Evolutionary conservation across 208 protist species (phyloP).

Genomic region (Sergeia podlipaevii): DNA sequence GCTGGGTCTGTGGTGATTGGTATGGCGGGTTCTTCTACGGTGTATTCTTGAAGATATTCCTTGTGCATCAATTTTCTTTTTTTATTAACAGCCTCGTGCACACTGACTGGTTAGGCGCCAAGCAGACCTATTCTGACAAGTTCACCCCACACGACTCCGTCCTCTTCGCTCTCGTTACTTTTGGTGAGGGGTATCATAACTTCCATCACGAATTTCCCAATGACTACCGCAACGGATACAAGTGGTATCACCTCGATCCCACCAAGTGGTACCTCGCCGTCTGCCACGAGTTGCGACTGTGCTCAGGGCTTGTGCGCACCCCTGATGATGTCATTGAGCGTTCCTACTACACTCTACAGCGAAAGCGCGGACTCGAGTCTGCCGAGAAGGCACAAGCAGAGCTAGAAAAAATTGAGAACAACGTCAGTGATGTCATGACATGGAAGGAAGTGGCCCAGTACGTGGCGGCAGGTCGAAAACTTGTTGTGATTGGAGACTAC

Average conservation of each 20-base stretch:
- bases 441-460: slow-evolving; percentile 18
- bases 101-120: slow-evolving; percentile 18
- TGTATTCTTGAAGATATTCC: slow-evolving; percentile 25
- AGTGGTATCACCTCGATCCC: slow-evolving; percentile 57
- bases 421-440: slow-evolving; percentile 11
- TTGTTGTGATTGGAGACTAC: slow-evolving; percentile 27
- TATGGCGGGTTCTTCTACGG: slow-evolving; percentile 46
- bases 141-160: slow-evolving; percentile 39
- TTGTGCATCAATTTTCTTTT: slow-evolving; percentile 61
- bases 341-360: slow-evolving; percentile 10
- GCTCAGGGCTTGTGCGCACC: slow-evolving; percentile 26
- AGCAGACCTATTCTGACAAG: slow-evolving; percentile 26
- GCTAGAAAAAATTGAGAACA: slow-evolving; percentile 10
- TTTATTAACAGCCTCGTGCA: slow-evolving; percentile 70
- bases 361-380: slow-evolving; percentile 7
- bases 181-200: slow-evolving; percentile 76
- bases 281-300: slow-evolving; percentile 18
- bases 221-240: slow-evolving; percentile 57
- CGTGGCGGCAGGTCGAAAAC: slow-evolving; percentile 12
- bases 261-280: slow-evolving; percentile 53
- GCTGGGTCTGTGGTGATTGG: slow-evolving; percentile 20
- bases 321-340: slow-evolving; percentile 21
- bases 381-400: slow-evolving; percentile 6
- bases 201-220: slow-evolving; percentile 76
- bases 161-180: slow-evolving; percentile 33